These are phyloP conservation scores for Cytospora paraplurivora DNA, from an alignment of 2,329 filamentous ascomycete genomes.

Conservation along the genomic window DNA sequence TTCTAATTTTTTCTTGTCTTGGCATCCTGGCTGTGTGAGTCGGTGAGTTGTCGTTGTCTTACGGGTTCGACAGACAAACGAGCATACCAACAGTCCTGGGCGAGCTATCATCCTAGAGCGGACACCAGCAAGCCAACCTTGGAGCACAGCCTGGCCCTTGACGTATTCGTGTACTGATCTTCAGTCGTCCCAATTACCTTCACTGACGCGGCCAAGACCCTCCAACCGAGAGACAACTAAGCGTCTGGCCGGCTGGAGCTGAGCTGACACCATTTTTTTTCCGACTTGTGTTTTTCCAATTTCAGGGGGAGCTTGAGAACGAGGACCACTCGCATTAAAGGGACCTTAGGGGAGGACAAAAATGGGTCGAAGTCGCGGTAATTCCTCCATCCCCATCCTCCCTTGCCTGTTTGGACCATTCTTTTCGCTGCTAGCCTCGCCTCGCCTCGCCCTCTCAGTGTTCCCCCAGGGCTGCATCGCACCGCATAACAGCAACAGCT, in stretches of 20 bases:
- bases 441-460: slow-evolving; percentile 22
- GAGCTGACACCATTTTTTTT: slow-evolving; percentile 24
- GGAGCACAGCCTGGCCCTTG: slow-evolving; percentile 24
- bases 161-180: slow-evolving; percentile 22
- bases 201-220: slow-evolving; percentile 27
- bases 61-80: slow-evolving; percentile 14
- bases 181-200: slow-evolving; percentile 14
- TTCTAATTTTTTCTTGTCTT: not conserved
- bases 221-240: slow-evolving; percentile 26
- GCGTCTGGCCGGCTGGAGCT: slow-evolving; percentile 12
- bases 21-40: slow-evolving; percentile 3
- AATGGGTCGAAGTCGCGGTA: slow-evolving; percentile 60
- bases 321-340: slow-evolving; percentile 28
- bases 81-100: slow-evolving; percentile 5
- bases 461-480: slow-evolving; percentile 17
- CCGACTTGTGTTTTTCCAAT: not conserved
- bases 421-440: slow-evolving; percentile 26
- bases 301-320: slow-evolving; percentile 21
- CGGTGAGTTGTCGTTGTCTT: slow-evolving; percentile 22
- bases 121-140: slow-evolving; percentile 4
- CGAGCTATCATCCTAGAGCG: slow-evolving; percentile 10
- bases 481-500: slow-evolving; percentile 15
- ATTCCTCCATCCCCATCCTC: slow-evolving; percentile 34
- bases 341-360: slow-evolving; percentile 34
- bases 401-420: slow-evolving; percentile 22